Conservation (phyloP, 352 stramenopile genomes). For the Phytophthora fragariaefolia region DNA sequence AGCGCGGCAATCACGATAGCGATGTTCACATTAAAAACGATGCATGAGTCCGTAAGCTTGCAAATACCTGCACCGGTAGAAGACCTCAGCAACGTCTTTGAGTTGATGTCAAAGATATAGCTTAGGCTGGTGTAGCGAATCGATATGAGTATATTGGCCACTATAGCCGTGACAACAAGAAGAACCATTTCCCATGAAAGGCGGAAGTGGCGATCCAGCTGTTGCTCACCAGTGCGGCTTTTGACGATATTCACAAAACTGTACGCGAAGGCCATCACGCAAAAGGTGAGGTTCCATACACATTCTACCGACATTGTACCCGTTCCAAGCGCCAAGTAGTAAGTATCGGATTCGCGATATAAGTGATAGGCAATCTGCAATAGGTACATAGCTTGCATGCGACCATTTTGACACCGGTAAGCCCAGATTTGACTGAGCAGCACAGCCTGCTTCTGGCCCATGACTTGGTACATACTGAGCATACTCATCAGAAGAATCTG, state of each 20-base stretch:
- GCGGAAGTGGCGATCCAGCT: constrained; percentile 42
- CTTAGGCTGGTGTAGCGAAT: constrained; percentile 39
- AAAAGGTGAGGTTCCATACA: constrained; percentile 50
- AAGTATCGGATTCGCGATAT: constrained; percentile 39
- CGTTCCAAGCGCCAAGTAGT: constrained; percentile 41
- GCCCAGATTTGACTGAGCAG: constrained; percentile 49
- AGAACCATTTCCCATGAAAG: constrained; percentile 46
- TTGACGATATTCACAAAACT: constrained; percentile 46
- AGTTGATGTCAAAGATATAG: constrained; percentile 40
- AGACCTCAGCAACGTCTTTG: constrained; percentile 29
- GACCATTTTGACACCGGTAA: constrained; percentile 46
- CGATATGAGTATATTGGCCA: constrained; percentile 34
- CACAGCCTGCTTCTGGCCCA: constrained; percentile 42
- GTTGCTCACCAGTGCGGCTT: constrained; percentile 38
- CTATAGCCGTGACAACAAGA: constrained; percentile 37
- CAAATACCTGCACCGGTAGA: constrained; percentile 27
- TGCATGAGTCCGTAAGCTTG: constrained; percentile 41
- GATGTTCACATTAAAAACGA: constrained; percentile 43
- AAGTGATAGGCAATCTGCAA: constrained; percentile 46
- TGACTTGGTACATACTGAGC: constrained; percentile 45
- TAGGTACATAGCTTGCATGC: constrained; percentile 45
- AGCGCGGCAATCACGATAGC: constrained; percentile 38
- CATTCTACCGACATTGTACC: constrained; percentile 46
- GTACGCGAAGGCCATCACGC: constrained; percentile 44
- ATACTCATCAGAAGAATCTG: constrained; percentile 44